These are phyloP conservation scores for Suhomyces panamericanus DNA, from an alignment of 1,139 yeast species.

Conservation along the genomic window DNA sequence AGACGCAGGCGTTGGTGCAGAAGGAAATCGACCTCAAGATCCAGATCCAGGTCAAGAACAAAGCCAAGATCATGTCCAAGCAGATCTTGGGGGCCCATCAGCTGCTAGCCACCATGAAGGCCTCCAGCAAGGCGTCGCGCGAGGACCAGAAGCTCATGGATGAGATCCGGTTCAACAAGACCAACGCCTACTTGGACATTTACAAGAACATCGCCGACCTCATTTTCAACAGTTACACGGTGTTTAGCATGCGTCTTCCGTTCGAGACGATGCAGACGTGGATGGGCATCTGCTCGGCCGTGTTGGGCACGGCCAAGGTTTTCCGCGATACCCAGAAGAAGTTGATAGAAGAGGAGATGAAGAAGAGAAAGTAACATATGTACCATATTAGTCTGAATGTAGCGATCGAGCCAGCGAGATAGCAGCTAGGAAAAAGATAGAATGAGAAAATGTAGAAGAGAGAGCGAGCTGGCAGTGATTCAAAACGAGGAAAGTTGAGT, in stretches of 20 bases:
- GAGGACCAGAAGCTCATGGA: constrained; percentile 29
- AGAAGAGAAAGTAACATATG: constrained; percentile 8
- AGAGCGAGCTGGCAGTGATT: no score
- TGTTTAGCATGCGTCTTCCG: constrained; percentile 41
- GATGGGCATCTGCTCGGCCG: constrained; percentile 49
- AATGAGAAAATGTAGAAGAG: no score
- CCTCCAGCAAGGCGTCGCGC: constrained; percentile 11
- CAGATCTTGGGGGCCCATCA: constrained; percentile 29
- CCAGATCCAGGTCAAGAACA: constrained; percentile 29
- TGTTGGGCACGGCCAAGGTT: constrained; percentile 40
- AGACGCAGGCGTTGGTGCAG: constrained; percentile 19
- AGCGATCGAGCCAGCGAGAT: no score
- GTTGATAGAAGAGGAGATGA: constrained; percentile 22
- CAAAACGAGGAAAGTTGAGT: no score
- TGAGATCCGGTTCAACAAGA: constrained; percentile 40
- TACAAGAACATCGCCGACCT: constrained; percentile 45
- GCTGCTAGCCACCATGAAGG: constrained; percentile 2
- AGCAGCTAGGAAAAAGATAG: no score
- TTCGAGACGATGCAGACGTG: constrained; percentile 48
- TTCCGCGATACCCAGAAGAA: constrained; percentile 42
- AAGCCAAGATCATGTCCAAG: constrained; percentile 38
- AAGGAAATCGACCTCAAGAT: constrained; percentile 28
- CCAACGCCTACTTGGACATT: constrained; percentile 43
- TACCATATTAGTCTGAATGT: constrained; percentile 2
- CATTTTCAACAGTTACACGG: constrained; percentile 45